A percentile compares a stretch with the other conserved stretches of the same genome.
Evolutionary conservation across 192 early-diverging fungal genomes (phyloP).

Genomic region (Coemansia sp.): DNA sequence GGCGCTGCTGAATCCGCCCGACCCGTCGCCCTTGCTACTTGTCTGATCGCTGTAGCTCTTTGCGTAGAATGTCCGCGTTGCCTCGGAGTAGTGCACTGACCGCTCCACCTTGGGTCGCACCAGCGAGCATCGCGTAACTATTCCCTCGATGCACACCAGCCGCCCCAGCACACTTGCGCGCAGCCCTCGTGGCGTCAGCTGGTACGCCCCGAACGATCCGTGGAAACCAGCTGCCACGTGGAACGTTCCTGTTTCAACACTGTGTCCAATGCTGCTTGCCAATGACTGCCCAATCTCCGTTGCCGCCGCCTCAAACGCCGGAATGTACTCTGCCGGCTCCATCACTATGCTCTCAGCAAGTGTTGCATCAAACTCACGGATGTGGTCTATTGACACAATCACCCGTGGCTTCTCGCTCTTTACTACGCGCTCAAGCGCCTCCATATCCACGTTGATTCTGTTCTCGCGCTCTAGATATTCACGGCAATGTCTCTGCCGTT

Average conservation of each 20-base stretch:
- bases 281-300: conserved; percentile 19
- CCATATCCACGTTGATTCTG: conserved; percentile 40
- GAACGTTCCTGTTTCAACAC: conserved; percentile 18
- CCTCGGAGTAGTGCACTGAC: conserved; percentile 92
- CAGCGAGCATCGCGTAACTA: conserved; percentile 96
- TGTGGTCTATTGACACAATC: conserved; percentile 86
- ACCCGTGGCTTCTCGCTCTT: conserved; percentile 57
- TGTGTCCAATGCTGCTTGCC: conserved; percentile 8
- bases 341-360: conserved; percentile 73
- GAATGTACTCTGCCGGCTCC: conserved; percentile 80
- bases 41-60: conserved; percentile 89
- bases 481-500: conserved; percentile 47
- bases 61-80: conserved; percentile 75
- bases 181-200: conserved; percentile 85
- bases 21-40: conserved; percentile 36
- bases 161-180: conserved; percentile 78
- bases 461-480: conserved; percentile 58
- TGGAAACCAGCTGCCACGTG: conserved; percentile 77
- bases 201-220: conserved; percentile 89
- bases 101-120: conserved; percentile 93
- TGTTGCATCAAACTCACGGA: conserved; percentile 74
- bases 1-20: conserved; percentile 61
- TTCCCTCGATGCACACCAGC: conserved; percentile 93
- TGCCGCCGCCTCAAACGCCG: conserved; percentile 70
- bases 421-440: conserved; percentile 27